Conservation (phyloP, 164 flowering plant genomes). For the Stephania yunnanensis region DNA sequence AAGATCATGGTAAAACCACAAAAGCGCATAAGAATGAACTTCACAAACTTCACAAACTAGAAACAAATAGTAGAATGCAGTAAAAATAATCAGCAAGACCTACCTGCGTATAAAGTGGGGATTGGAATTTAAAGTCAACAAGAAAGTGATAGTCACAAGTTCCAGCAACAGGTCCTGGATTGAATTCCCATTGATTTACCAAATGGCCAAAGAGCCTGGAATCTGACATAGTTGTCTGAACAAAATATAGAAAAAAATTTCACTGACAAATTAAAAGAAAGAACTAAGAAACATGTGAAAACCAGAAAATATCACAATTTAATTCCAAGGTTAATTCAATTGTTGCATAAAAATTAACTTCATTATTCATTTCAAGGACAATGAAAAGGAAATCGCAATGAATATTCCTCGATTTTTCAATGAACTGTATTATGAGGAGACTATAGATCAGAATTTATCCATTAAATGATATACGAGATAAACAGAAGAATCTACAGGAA, state of each 20-base stretch:
- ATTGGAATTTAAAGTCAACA: conserved; percentile 88
- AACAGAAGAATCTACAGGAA: background rate
- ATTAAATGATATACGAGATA: background rate
- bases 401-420: background rate
- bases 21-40: too few species aligned
- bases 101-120: conserved; percentile 91
- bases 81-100: background rate
- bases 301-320: background rate
- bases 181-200: conserved; percentile 87
- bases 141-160: conserved; percentile 66
- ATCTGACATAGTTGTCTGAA: conserved; percentile 68
- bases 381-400: background rate
- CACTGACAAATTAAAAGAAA: background rate
- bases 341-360: background rate
- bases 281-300: background rate
- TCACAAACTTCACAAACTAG: too few species aligned
- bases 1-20: too few species aligned
- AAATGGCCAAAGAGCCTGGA: conserved; percentile 80
- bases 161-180: conserved; percentile 83
- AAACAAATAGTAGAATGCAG: too few species aligned
- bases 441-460: background rate
- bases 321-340: background rate
- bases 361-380: background rate
- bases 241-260: background rate
- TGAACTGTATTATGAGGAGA: background rate